Base-by-base conservation (phyloP, 1,139 yeast species). In the Sugiyamaella castrensis region DNA sequence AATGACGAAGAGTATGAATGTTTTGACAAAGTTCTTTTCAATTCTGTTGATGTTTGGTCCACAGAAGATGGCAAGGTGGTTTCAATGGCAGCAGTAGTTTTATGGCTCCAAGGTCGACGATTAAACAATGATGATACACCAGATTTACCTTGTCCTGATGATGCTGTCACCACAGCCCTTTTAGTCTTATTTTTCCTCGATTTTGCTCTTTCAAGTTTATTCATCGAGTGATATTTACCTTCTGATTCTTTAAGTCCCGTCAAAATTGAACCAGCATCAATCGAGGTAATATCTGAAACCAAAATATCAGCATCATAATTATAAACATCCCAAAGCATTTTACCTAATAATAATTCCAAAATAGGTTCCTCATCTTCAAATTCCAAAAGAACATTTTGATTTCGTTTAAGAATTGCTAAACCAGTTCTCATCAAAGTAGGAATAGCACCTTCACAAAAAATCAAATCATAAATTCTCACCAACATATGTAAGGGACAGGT, bases 381-480 rank as follows among this genome's bases (percentile, higher is more conserved):
- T 24, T 72, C 68, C 71, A 78, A 67, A 45, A 82, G 69, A n/a
- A 77, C 69, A 7, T 75, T 74, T 53, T 75, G 71, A 61, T 82
- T 82, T 40, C 75, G 71, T 30, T 76, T 63, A 41, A 82, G 68
- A 16, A 82, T 69, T 0, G 84, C 82, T 43, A 82, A 59, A 0
- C 84, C 81, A 8, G 80, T 74, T 55, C 84, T 77, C 67, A 82
- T 75, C 57, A 82, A 68, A 0, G 87, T 84, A 28, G 74, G 71
- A 55, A 81, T 77, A 71, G 84, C 84, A 11, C 88, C 88, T 65
- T 82, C 85, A 33, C 82, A 69, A 52, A 82, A 63, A 53, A 71
- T 79, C 64, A 70, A 71, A 69, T 72, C 86, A 76, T 76, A 82
- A 67, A 64, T 73, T 65, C 70, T 79, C 56, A 71, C 77, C 64